A percentile compares a stretch with the other conserved stretches of the same genome.
Conservation (phyloP, 2,329 filamentous ascomycete genomes). For the Talaromyces sp. region DNA sequence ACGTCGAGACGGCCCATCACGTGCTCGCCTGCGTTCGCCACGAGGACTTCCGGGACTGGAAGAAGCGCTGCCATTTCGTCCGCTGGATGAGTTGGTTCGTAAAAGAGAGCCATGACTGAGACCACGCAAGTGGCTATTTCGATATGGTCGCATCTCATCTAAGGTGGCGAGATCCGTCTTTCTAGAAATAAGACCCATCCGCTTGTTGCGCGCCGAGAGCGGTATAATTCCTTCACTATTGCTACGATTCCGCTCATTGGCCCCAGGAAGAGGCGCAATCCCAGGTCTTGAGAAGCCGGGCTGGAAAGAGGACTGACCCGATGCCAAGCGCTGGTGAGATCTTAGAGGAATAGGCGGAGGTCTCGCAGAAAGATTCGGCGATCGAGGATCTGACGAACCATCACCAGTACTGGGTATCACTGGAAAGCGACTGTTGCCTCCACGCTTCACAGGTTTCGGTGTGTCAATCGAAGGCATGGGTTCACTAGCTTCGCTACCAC, state of each 20-base stretch:
- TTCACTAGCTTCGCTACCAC: constrained; percentile 56
- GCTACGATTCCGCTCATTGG: constrained; percentile 59
- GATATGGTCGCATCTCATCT: constrained; percentile 51
- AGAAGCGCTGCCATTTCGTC: constrained; percentile 20
- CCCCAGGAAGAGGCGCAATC: constrained; percentile 65
- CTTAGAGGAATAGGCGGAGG: constrained; percentile 75
- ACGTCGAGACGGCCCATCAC: constrained; percentile 48
- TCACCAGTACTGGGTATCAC: constrained; percentile 49
- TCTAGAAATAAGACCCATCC: constrained; percentile 59
- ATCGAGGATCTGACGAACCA: constrained; percentile 69
- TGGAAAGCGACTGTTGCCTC: constrained; percentile 56
- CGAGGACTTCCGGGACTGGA: constrained; percentile 39
- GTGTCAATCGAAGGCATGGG: constrained; percentile 69
- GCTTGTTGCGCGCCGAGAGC: constrained; percentile 49
- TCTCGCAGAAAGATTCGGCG: constrained; percentile 61
- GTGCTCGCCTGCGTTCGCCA: constrained; percentile 39
- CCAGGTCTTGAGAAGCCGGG: constrained; percentile 63
- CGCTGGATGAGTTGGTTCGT: constrained; percentile 33
- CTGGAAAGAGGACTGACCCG: constrained; percentile 39
- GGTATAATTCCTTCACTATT: constrained; percentile 60
- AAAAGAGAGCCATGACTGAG: constrained; percentile 57
- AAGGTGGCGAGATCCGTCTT: constrained; percentile 53
- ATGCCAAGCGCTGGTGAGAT: constrained; percentile 69
- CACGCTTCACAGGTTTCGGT: constrained; percentile 64
- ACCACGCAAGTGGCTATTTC: constrained; percentile 55